Conservation (phyloP, 2,329 filamentous ascomycete genomes). For the Elsinoe necatrix region DNA sequence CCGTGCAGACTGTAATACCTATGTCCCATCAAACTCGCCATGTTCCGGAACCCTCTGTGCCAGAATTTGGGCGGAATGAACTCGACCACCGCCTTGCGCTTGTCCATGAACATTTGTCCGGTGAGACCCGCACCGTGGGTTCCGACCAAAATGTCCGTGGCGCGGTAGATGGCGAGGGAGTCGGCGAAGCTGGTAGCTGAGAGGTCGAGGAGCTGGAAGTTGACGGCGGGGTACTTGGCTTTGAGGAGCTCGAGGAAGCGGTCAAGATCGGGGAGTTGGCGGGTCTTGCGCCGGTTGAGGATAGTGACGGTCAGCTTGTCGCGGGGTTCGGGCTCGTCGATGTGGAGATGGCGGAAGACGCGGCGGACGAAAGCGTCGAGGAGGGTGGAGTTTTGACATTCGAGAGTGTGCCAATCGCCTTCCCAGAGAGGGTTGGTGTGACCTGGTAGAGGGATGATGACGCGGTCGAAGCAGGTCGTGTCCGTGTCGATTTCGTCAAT, state of each 20-base stretch:
- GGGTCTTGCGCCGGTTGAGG: constrained; percentile 12
- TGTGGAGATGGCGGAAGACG: constrained; percentile 13
- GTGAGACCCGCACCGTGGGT: constrained; percentile 16
- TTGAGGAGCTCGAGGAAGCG: constrained; percentile 12
- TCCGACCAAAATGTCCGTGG: constrained; percentile 11
- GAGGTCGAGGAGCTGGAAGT: constrained; percentile 14
- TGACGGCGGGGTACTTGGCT: background rate
- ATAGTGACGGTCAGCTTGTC: constrained; percentile 13
- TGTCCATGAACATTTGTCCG: constrained; percentile 14
- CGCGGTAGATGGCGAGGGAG: constrained; percentile 18
- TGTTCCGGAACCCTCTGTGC: constrained; percentile 14
- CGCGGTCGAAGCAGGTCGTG: constrained; percentile 15
- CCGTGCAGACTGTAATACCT: constrained; percentile 13
- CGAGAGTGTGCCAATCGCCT: constrained; percentile 15
- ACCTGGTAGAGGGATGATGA: constrained; percentile 13
- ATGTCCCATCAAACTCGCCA: constrained; percentile 12
- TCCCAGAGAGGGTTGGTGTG: constrained; percentile 16
- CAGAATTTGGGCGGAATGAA: constrained; percentile 15
- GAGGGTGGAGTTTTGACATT: constrained; percentile 13
- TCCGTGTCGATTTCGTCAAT: constrained; percentile 10
- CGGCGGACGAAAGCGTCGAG: constrained; percentile 14
- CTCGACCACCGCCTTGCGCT: constrained; percentile 13
- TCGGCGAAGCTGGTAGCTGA: constrained; percentile 20
- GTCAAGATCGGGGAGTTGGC: constrained; percentile 13
- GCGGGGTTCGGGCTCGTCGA: constrained; percentile 5